Base-by-base conservation (phyloP, 805 yeast genomes). In the Candida maesae region DNA sequence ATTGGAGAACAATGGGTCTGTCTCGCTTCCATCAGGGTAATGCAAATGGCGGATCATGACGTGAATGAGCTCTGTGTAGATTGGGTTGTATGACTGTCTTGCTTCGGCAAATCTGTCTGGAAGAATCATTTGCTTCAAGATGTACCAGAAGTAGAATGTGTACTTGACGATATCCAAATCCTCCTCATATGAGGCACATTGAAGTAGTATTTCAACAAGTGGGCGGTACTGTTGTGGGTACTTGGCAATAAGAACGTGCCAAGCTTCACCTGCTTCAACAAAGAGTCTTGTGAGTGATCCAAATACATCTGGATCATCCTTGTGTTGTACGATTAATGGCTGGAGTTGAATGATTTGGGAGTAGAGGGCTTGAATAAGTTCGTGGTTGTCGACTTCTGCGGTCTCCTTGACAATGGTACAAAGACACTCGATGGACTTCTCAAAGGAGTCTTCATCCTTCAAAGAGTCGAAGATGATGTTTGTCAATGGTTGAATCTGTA, bases 261-360 rank as follows among this genome's bases (percentile, higher is more conserved):
- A 93, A 2, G 95, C 76, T 64, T 89, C 97, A 42, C 95, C 96
- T 2, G 97, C 95, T 52, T 89, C 95, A 6, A 89, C 85, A 59
- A 84, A 86, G 32, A 93, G 60, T 54, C 93, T 73, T 0, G 95
- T 77, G 39, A 85, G 66, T 12, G 84, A 79, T 42, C 81, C 81
- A 55, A 84, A 74, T 28, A 73, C 70, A 26, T 84, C 93, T 2
- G 59, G 49, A 39, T 60, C 64, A 36, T 68, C 72, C 30, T 56
- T 53, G 20, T 52, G 65, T 39, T 71, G 73, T 15, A 67, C 63
- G 44, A 82, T 55, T 33, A 71, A 66, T 4, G 76, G 73, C 56
- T 79, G 74, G 36, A 90, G 66, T 35, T 71, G 71, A 43, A 90
- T 64, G 28, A 93, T 65, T 50, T 84, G 84, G 39, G 79, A 75